These are phyloP conservation scores for Eleusine coracana DNA, from an alignment of 176 grass and related monocot species.

Conservation along the genomic window DNA sequence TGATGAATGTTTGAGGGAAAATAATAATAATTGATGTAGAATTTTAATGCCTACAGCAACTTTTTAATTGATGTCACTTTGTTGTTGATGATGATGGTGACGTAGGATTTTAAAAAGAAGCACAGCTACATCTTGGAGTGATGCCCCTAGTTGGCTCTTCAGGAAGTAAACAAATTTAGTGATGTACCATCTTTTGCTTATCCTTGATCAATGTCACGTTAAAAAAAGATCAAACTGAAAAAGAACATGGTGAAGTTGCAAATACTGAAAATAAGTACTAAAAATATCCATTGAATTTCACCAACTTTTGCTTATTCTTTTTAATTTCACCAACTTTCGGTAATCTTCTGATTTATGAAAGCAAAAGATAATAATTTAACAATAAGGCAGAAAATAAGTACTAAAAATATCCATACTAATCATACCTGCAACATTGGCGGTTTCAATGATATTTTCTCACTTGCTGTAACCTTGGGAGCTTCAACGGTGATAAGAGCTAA, in stretches of 20 bases:
- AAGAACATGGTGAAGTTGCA: neutral
- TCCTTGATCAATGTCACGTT: neutral
- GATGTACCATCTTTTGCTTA: neutral
- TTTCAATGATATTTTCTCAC: conserved; percentile 80
- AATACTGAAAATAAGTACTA: neutral
- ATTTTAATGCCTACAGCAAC: no score
- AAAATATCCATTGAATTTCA: no score
- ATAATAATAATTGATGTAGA: no score
- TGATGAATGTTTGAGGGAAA: no score
- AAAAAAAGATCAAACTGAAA: neutral
- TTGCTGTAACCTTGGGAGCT: conserved; percentile 60
- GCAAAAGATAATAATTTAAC: conserved; percentile 15
- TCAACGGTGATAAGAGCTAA: conserved; percentile 93
- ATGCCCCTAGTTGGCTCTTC: neutral
- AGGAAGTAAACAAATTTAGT: neutral
- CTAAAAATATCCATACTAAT: conserved; percentile 22
- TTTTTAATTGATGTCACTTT: no score
- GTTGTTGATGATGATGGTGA: no score
- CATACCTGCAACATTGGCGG: conserved; percentile 94
- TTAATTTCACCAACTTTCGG: conserved; percentile 5
- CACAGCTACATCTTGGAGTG: neutral
- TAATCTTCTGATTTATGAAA: neutral
- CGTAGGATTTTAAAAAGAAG: neutral
- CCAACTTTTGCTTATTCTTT: neutral
- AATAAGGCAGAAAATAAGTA: conserved; percentile 25